Evolutionary conservation across 371 early-diverging fungal genomes (phyloP).

Genomic region (Chytridiales sp.): DNA sequence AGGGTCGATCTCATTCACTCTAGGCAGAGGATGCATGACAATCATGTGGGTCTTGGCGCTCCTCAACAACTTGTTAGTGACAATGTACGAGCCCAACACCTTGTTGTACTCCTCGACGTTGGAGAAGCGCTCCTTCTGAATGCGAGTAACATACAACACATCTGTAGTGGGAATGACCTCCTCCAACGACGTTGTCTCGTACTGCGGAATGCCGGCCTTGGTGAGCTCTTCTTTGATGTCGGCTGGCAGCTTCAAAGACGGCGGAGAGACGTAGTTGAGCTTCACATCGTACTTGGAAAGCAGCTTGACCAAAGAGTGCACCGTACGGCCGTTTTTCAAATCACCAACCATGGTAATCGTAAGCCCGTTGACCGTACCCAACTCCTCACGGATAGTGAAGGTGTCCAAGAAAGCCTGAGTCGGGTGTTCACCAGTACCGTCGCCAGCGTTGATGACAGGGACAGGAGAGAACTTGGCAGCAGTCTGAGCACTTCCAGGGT

Average conservation of each 20-base stretch:
- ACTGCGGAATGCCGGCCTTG: conserved; percentile 65
- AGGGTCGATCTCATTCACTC: conserved; percentile 92
- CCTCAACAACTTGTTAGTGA: conserved; percentile 81
- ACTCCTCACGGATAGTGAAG: conserved; percentile 82
- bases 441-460: conserved; percentile 95
- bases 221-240: conserved; percentile 75
- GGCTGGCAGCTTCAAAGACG: conserved; percentile 80
- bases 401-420: conserved; percentile 96
- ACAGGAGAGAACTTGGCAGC: conserved; percentile 85
- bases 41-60: conserved; percentile 94
- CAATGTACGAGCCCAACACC: conserved; percentile 75
- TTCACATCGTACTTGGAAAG: conserved; percentile 87
- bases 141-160: conserved; percentile 95
- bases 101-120: conserved; percentile 74
- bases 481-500: conserved; percentile 76
- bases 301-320: conserved; percentile 90
- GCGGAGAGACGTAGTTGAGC: conserved; percentile 89
- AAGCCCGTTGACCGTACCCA: conserved; percentile 94
- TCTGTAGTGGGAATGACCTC: conserved; percentile 84
- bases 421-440: conserved; percentile 97
- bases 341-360: conserved; percentile 95
- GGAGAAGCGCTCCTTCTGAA: conserved; percentile 93
- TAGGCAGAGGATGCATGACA: conserved; percentile 96
- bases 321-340: conserved; percentile 95
- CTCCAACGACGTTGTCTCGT: conserved; percentile 69